Evolutionary conservation across 176 grass and related monocot species (phyloP).

Genomic region (Eragrostis nindensis): DNA sequence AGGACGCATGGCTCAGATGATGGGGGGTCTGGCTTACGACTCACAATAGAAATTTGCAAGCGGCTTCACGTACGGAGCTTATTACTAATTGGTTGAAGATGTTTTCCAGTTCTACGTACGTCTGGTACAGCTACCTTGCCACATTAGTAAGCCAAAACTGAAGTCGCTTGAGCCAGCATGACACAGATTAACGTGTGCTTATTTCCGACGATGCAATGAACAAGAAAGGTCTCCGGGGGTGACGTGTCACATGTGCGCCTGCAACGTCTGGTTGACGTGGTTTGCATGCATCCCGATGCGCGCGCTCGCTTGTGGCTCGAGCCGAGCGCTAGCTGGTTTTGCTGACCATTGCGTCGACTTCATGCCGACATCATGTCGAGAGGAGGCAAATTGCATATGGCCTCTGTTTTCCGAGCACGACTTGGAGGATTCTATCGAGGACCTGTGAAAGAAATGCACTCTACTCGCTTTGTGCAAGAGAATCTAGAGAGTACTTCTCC

Average conservation of each 20-base stretch:
- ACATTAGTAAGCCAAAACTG: no score
- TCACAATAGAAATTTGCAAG: no score
- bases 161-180: background rate
- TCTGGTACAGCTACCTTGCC: background rate
- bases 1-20: no score
- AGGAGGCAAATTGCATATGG: background rate
- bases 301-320: background rate
- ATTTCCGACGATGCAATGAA: background rate
- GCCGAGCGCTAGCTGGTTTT: background rate
- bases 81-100: no score
- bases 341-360: constrained; percentile 17
- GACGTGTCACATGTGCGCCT: background rate
- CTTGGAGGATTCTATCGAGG: background rate
- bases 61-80: no score
- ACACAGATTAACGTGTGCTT: background rate
- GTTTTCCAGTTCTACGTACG: no score
- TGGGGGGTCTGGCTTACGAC: no score
- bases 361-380: constrained; percentile 27
- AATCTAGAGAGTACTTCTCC: background rate
- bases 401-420: background rate
- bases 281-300: constrained; percentile 34
- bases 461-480: background rate
- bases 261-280: background rate
- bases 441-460: background rate
- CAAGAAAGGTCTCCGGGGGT: background rate